phyloP scores from a whole-genome alignment of 2,329 filamentous ascomycete genomes.

The Fusarium dlaminii region DNA sequence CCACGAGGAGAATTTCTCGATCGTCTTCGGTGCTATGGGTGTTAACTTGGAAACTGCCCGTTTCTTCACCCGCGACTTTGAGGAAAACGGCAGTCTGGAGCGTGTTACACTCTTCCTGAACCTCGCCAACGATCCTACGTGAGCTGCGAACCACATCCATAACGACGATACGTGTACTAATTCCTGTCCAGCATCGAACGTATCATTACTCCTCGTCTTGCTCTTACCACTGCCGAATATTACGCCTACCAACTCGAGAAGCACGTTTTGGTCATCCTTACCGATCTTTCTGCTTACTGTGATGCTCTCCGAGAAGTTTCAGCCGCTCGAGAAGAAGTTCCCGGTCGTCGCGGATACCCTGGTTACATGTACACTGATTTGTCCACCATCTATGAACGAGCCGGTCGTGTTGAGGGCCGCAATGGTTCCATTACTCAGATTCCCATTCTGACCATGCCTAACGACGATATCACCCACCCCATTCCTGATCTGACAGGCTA shows the following conservation, averaged over 20 bases:
- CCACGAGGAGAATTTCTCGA: constrained; percentile 99
- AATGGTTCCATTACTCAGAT: constrained; percentile 99
- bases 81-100: constrained; percentile 99
- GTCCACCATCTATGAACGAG: constrained; percentile 99
- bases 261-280: constrained; percentile 98
- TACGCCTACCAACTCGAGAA: constrained; percentile 99
- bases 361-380: constrained; percentile 99
- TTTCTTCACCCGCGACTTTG: constrained; percentile 98
- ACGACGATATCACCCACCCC: constrained; percentile 99
- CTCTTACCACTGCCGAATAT: constrained; percentile 98
- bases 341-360: constrained; percentile 97
- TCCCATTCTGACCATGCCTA: constrained; percentile 98
- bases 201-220: constrained; percentile 99
- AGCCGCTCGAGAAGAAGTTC: constrained; percentile 97
- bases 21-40: constrained; percentile 99
- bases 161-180: constrained; percentile 5
- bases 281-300: constrained; percentile 97
- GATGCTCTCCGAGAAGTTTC: constrained; percentile 99
- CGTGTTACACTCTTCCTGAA: constrained; percentile 98
- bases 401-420: constrained; percentile 94
- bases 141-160: constrained; percentile 51
- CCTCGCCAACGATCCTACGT: constrained; percentile 98
- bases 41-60: constrained; percentile 98
- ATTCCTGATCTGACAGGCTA: constrained; percentile 99
- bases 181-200: constrained; percentile 82